Base-by-base conservation (phyloP, 176 grass and related monocot genomes). In the Leersia perrieri region DNA sequence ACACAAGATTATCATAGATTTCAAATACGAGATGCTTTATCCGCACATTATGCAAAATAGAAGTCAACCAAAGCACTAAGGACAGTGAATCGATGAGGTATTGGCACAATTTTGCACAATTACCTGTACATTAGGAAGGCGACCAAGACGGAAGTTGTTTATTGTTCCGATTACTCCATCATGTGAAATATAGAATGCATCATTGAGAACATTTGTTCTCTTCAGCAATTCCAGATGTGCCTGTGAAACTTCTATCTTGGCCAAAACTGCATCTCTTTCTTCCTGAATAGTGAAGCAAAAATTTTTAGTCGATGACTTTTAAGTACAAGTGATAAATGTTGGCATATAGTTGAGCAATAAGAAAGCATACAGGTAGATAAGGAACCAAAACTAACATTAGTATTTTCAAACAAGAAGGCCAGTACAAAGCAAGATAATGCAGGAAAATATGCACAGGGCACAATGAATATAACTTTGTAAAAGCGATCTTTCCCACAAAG, bases 201-300 rank as follows among this genome's bases (percentile, higher is more conserved):
- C 87, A 74, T 99, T 95, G 25, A 99, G 90, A 63, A 96, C 96
- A 69, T 95, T 95, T 60, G 93, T 95, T 58, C 87, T 82, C 72
- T 99, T 99, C 60, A 99, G 72, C 53, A 93, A 33, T 89, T 99
- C 96, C 67, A 99, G 38, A 85, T 99, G 93, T 28, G 90, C 88
- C 80, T 93, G 93, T 8, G 92, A 95, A 60, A 99, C 96, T 89
- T 95, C 96, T 85, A 90, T 95, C 72, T 93, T 99, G 73, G 96
- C 90, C 83, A 91, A 93, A 86, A 99, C 79, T 9, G 92, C 90
- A 85, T 99, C 93, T 90, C 96, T 95, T 84, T 95, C 93, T 88
- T 99, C 96, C 96, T 99, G 42, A 29, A 71, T 58, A 28, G 23
- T 30, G 38, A 75, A 80, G 22, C 33, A n/a, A 25, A 61, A 9